A percentile compares a stretch with the other conserved stretches of the same genome.
phyloP scores from a whole-genome alignment of 176 grass and related monocot genomes.

The Poa pratensis region DNA sequence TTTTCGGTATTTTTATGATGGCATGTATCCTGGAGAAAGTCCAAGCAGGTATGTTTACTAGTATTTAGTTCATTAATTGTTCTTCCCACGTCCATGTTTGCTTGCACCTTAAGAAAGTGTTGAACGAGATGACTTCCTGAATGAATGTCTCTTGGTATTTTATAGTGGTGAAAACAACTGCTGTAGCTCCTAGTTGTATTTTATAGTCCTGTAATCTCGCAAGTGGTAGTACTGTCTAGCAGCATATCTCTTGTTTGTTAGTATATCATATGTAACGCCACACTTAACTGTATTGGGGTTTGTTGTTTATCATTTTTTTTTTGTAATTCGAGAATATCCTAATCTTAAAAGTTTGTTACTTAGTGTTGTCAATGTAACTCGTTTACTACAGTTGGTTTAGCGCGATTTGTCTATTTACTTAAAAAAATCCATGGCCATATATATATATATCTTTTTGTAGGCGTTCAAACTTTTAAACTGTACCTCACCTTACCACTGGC shows the following conservation, averaged over 20 bases:
- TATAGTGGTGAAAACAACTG: neutral
- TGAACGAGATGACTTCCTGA: slow-evolving; percentile 20
- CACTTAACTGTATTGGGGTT: neutral
- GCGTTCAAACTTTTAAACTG: neutral
- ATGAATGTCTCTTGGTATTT: neutral
- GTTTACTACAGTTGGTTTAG: neutral
- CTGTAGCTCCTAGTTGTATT: neutral
- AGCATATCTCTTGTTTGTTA: neutral
- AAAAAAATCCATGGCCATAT: neutral
- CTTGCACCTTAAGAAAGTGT: slow-evolving; percentile 6
- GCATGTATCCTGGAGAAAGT: slow-evolving; percentile 46
- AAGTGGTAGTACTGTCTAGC: neutral
- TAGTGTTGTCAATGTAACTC: neutral
- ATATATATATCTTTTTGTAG: neutral
- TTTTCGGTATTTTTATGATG: slow-evolving; percentile 23
- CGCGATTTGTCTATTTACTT: neutral
- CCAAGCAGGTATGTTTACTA: slow-evolving; percentile 42
- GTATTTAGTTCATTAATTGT: slow-evolving; percentile 27
- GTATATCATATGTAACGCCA: neutral
- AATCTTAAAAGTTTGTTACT: neutral
- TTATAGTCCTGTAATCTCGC: no score
- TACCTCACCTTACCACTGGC: neutral
- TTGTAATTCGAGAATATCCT: neutral
- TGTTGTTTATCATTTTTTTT: neutral
- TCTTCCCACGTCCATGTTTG: slow-evolving; percentile 6